Conservation (phyloP, 164 flowering plant genomes). For the Chimonanthus salicifolius region DNA sequence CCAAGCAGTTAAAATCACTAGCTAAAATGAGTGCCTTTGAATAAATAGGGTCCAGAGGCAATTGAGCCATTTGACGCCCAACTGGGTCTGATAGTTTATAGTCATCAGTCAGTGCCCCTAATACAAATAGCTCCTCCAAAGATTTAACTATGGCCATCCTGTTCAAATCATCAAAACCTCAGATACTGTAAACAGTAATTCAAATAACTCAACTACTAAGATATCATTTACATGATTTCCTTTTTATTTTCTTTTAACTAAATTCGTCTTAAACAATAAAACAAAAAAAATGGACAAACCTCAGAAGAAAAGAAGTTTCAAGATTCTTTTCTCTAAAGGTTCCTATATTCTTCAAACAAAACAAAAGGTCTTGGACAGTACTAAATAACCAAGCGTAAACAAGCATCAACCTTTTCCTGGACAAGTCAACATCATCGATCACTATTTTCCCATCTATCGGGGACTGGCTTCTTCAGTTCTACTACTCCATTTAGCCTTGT, state of each 20-base stretch:
- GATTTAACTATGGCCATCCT: constrained; percentile 79
- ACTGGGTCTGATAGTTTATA: constrained; percentile 77
- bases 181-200: neutral
- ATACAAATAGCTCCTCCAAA: constrained; percentile 68
- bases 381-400: neutral
- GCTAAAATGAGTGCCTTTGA: constrained; percentile 83
- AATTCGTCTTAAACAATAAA: too few species aligned
- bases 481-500: too few species aligned
- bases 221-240: too few species aligned
- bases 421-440: neutral
- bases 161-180: constrained; percentile 15
- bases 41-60: constrained; percentile 85
- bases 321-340: neutral
- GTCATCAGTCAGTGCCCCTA: constrained; percentile 85
- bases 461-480: too few species aligned
- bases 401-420: neutral
- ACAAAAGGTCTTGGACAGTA: neutral
- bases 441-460: too few species aligned
- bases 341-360: neutral
- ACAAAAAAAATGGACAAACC: too few species aligned
- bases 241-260: too few species aligned
- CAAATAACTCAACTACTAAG: neutral
- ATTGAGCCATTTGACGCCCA: constrained; percentile 82
- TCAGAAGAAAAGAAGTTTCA: too few species aligned
- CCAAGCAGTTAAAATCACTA: constrained; percentile 74